Conservation (phyloP, 108 stramenopile genomes). For the Cyclotella cryptica region DNA sequence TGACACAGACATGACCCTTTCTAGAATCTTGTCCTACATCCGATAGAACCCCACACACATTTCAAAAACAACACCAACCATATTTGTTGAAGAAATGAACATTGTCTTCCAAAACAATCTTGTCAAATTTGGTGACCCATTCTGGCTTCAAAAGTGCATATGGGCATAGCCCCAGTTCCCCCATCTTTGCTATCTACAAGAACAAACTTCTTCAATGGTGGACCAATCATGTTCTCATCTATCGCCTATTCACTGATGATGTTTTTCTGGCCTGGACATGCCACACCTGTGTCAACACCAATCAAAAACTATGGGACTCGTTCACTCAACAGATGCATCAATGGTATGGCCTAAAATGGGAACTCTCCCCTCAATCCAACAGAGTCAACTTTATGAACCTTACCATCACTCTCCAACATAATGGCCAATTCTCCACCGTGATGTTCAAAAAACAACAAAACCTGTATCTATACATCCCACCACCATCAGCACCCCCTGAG, state of each 20-base stretch:
- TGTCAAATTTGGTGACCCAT: too few species aligned
- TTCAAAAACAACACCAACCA: background rate
- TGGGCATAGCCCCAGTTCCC: too few species aligned
- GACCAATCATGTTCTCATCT: too few species aligned
- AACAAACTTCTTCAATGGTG: too few species aligned
- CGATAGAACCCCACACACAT: background rate
- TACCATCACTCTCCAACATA: constrained; percentile 26
- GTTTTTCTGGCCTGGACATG: constrained; percentile 27
- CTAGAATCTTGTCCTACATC: background rate
- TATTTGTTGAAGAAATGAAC: constrained; percentile 20
- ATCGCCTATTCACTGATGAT: constrained; percentile 44
- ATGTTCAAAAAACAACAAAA: too few species aligned
- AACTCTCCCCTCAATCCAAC: constrained; percentile 11
- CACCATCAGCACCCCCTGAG: background rate
- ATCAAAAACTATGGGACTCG: constrained; percentile 9
- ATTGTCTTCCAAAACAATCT: constrained; percentile 19
- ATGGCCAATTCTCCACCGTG: constrained; percentile 5
- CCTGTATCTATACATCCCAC: too few species aligned
- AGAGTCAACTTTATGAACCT: constrained; percentile 43
- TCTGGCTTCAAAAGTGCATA: too few species aligned
- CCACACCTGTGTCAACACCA: background rate
- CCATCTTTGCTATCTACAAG: too few species aligned
- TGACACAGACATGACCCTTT: constrained; percentile 2
- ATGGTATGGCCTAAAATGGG: constrained; percentile 26
- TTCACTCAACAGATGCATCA: constrained; percentile 19